These are phyloP conservation scores for Cystofilobasidium ferigula DNA, from an alignment of 768 basidiomycete species.

Conservation along the genomic window DNA sequence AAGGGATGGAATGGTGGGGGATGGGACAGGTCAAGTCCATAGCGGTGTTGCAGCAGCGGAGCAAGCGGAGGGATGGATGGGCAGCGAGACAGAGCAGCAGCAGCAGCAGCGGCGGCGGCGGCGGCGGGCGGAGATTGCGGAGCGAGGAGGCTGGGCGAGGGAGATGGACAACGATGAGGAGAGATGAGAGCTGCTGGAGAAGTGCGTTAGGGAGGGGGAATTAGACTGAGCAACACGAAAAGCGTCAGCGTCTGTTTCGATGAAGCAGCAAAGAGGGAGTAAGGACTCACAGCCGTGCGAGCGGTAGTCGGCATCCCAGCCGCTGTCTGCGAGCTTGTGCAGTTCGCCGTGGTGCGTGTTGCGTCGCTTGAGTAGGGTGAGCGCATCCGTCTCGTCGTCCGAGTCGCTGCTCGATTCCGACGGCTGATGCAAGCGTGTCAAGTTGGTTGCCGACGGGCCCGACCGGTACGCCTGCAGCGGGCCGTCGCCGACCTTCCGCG, in stretches of 20 bases:
- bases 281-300: slow-evolving; percentile 18
- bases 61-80: no score
- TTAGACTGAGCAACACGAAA: not conserved
- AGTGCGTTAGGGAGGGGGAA: no score
- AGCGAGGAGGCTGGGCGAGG: no score
- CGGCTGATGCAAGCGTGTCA: not conserved
- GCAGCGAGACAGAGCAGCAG: no score
- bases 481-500: not conserved
- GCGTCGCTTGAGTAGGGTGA: slow-evolving; percentile 10
- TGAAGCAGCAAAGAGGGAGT: not conserved
- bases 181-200: no score
- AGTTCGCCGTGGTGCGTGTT: slow-evolving; percentile 16
- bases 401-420: slow-evolving; percentile 5
- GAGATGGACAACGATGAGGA: no score
- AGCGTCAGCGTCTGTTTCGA: slow-evolving; percentile 3
- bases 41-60: no score
- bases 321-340: slow-evolving; percentile 2
- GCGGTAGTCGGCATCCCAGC: slow-evolving; percentile 27
- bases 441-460: not conserved
- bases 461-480: slow-evolving; percentile 6
- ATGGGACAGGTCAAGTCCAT: no score
- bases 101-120: no score
- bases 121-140: no score
- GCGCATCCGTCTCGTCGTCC: slow-evolving; percentile 10
- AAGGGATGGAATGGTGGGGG: no score